Conservation (phyloP, 495 filamentous ascomycete genomes). For the Penicillium canariense region DNA sequence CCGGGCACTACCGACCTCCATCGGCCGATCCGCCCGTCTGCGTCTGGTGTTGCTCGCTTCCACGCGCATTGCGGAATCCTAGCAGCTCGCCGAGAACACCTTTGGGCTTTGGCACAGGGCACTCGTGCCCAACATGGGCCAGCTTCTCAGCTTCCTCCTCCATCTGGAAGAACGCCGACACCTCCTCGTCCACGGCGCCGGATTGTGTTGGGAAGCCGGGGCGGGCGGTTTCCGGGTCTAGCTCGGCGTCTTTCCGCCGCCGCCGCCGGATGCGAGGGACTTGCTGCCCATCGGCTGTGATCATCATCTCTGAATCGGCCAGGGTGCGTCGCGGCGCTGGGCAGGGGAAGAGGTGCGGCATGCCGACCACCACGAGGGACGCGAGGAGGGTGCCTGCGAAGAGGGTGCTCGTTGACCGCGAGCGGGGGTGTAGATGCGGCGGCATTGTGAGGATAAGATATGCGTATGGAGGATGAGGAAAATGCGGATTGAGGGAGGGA, state of each 20-base stretch:
- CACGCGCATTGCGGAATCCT: constrained; percentile 51
- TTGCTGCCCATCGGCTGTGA: constrained; percentile 48
- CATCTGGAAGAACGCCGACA: constrained; percentile 45
- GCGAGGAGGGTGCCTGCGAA: constrained; percentile 93
- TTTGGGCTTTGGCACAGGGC: constrained; percentile 80
- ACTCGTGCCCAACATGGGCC: constrained; percentile 47
- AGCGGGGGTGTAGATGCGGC: constrained; percentile 88
- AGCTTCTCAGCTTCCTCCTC: constrained; percentile 44
- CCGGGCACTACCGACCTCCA: constrained; percentile 10
- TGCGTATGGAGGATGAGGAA: not conserved
- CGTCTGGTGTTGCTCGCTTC: constrained; percentile 5
- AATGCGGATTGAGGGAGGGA: constrained; percentile 3
- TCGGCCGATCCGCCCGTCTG: constrained; percentile 12
- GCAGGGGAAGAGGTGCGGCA: constrained; percentile 92
- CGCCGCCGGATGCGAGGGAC: constrained; percentile 35
- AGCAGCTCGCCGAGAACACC: constrained; percentile 72
- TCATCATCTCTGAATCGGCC: constrained; percentile 63
- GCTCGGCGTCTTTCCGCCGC: constrained; percentile 33
- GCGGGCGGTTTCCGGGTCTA: constrained; percentile 19
- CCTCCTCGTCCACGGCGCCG: constrained; percentile 38
- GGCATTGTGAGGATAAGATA: constrained; percentile 57
- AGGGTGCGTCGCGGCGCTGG: constrained; percentile 75
- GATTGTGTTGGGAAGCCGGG: constrained; percentile 19
- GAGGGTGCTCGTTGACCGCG: constrained; percentile 83
- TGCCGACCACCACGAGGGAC: constrained; percentile 84